Conservation (phyloP, 257 asterid species). For the Capsicum chinense region DNA sequence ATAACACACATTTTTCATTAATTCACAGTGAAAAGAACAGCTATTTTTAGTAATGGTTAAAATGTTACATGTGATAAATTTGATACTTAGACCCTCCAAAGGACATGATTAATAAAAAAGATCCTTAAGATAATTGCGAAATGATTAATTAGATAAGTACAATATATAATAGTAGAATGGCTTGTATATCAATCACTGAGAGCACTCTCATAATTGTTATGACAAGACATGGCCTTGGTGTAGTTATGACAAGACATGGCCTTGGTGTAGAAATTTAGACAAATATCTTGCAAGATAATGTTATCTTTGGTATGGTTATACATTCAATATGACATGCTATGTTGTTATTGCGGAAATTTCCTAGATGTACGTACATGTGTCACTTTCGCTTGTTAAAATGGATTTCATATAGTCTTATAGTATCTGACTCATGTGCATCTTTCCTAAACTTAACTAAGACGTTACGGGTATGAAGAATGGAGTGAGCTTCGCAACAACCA, state of each 20-base stretch:
- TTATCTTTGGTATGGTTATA: background rate
- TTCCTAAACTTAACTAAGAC: background rate
- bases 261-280: background rate
- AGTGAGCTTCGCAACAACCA: background rate
- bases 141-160: too few species aligned
- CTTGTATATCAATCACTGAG: background rate
- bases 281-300: slow-evolving; percentile 11
- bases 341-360: slow-evolving; percentile 14
- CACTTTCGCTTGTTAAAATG: slow-evolving; percentile 2
- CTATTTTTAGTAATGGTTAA: background rate
- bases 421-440: background rate
- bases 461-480: background rate
- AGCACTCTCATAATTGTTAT: background rate
- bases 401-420: background rate
- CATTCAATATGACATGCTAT: background rate
- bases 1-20: too few species aligned
- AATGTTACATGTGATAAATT: background rate
- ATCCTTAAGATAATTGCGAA: background rate
- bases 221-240: background rate
- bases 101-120: background rate
- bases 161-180: background rate
- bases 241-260: background rate
- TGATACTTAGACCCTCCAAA: too few species aligned
- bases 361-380: background rate
- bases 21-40: too few species aligned